A percentile compares a stretch with the other conserved stretches of the same genome.
phyloP scores from a whole-genome alignment of 495 filamentous ascomycete genomes.

The Penicillium bialowiezense region DNA sequence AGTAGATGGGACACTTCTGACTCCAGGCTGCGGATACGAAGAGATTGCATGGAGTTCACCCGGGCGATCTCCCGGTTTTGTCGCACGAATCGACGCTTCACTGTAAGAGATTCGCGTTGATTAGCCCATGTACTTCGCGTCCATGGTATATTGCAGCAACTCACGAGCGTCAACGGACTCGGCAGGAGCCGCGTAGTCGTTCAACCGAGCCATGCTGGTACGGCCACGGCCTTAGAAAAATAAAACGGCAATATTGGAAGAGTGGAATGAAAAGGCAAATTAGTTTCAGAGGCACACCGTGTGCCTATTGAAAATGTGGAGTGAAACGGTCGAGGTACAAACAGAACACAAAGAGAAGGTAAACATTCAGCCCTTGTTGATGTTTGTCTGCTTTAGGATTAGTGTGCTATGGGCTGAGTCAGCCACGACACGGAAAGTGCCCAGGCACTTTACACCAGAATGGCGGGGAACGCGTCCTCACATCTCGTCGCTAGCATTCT shows the following conservation, averaged over 20 bases:
- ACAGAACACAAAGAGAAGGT: conserved; percentile 7
- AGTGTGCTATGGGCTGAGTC: conserved; percentile 9
- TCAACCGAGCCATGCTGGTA: conserved; percentile 81
- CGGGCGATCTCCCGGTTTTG: conserved; percentile 94
- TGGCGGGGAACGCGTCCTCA: not conserved
- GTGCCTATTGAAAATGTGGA: not conserved
- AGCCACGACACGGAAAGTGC: not conserved
- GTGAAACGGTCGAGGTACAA: not conserved
- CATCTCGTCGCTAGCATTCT: not conserved
- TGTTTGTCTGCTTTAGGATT: conserved; percentile 35
- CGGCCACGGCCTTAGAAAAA: not conserved
- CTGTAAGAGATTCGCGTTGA: conserved; percentile 35
- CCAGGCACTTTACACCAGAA: not conserved
- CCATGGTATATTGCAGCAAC: conserved; percentile 27
- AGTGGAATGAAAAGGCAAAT: not conserved
- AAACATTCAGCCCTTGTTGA: conserved; percentile 38
- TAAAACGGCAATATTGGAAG: not conserved
- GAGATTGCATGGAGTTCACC: conserved; percentile 85
- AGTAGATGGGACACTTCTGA: conserved; percentile 78
- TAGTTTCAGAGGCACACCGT: not conserved
- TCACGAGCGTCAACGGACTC: conserved; percentile 81
- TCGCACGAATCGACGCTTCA: conserved; percentile 80
- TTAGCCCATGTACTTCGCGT: no score
- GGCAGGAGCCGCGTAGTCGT: conserved; percentile 65
- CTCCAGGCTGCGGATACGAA: conserved; percentile 84